Conservation (phyloP, 495 filamentous ascomycete genomes). For the Articulospora tetracladia region DNA sequence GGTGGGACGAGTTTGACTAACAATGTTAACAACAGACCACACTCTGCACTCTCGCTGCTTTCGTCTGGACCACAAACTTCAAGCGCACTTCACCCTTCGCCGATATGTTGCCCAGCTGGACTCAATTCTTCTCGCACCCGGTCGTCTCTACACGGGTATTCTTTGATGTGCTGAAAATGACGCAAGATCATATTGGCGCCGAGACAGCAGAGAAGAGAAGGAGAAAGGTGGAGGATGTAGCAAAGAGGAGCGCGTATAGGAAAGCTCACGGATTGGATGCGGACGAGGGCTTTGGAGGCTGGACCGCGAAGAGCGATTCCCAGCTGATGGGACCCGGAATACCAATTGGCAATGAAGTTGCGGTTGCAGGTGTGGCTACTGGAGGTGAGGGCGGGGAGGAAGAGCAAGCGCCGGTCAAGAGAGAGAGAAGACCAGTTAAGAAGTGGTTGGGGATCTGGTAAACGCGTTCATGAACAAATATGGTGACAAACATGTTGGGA, state of each 20-base stretch:
- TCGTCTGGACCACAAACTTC: constrained; percentile 69
- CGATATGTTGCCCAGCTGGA: constrained; percentile 64
- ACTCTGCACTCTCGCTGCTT: constrained; percentile 60
- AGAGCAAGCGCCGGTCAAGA: constrained; percentile 14
- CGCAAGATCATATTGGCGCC: constrained; percentile 58
- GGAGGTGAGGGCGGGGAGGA: background rate
- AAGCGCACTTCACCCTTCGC: constrained; percentile 63
- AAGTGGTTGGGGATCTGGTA: constrained; percentile 65
- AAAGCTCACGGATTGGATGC: constrained; percentile 77
- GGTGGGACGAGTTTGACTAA: background rate
- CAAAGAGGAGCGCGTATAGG: constrained; percentile 74
- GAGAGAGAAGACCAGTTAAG: constrained; percentile 47
- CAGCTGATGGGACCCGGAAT: constrained; percentile 28
- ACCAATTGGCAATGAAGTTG: constrained; percentile 23
- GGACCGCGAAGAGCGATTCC: constrained; percentile 37
- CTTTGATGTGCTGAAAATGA: constrained; percentile 65
- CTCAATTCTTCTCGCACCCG: constrained; percentile 58
- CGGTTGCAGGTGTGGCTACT: constrained; percentile 13
- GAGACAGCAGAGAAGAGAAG: constrained; percentile 62
- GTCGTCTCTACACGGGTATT: constrained; percentile 52
- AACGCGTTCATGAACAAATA: background rate
- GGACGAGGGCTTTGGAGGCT: constrained; percentile 38
- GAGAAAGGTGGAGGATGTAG: constrained; percentile 68
- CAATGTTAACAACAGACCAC: constrained; percentile 53
- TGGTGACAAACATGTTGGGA: background rate